Base-by-base conservation (phyloP, 768 basidiomycete species). In the Leucosporidium creatinivorum region DNA sequence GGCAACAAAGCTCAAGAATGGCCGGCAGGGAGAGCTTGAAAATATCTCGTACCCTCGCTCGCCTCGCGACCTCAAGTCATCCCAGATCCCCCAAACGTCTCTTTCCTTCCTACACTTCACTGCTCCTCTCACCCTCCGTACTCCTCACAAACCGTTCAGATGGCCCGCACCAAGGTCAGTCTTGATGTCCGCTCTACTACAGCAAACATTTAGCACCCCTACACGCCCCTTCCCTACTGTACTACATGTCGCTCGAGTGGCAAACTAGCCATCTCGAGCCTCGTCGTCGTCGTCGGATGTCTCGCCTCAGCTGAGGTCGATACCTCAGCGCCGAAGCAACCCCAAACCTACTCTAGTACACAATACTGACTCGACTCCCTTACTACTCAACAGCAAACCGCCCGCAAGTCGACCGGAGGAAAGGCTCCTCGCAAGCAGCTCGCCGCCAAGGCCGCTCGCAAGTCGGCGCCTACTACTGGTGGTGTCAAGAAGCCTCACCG, bases 391-490 rank as follows among this genome's bases (percentile, higher is more conserved):
- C 58, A 74, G 74, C 73, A 76, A 64, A 75, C 72, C 67, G 72
- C 74, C 48, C 70, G 70, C 63, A 75, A 74, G 67, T 76, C 75
- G 10, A 70, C 73, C 52, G 69, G 70, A 61, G 84, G 83, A 69
- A 85, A 85, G 76, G 84, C 84, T 62, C 84, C 84, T 68, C 83
- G 84, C 73, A 84, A 84, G 72, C 90, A 92, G 81, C 86, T 94
- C 80, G 91, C 91, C 30, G 90, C 91, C 81, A 94, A 93, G 84
- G 91, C 90, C 55, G 92, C 93, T 65, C 85, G 90, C 75, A 93
- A 93, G 84, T 89, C 89, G 48, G 89, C 76, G 48, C 75, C 89
- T 63, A 84, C 88, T 64, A 87, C 93, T 72, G 93, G 93, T 81
- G 93, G 93, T 86, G 93, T 89, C 78, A 89, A 88, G 85, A 88